Conservation (phyloP, 2,329 filamentous ascomycete genomes). For the Dactylellina drechsleri region DNA sequence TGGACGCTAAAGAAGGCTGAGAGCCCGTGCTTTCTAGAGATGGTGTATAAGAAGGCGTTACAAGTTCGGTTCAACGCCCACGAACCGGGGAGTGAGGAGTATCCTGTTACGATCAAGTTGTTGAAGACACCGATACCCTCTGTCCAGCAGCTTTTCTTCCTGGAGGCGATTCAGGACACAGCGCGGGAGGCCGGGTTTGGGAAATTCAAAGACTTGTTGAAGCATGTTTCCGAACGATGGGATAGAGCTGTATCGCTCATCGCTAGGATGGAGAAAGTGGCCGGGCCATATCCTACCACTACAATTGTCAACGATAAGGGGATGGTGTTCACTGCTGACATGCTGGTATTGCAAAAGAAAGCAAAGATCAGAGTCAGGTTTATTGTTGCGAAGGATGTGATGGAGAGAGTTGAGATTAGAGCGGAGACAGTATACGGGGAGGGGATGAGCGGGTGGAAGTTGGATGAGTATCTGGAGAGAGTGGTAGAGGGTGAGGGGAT, state of each 20-base stretch:
- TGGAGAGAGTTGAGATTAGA: conserved; percentile 68
- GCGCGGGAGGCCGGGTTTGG: conserved; percentile 69
- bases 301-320: conserved; percentile 72
- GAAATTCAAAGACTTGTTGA: conserved; percentile 70
- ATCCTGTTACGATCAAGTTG: conserved; percentile 24
- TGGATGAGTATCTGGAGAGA: conserved; percentile 75
- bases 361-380: conserved; percentile 73
- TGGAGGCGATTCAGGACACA: conserved; percentile 66
- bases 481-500: conserved; percentile 59
- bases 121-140: conserved; percentile 26
- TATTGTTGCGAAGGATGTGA: conserved; percentile 64
- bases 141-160: conserved; percentile 37
- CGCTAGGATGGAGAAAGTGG: conserved; percentile 71
- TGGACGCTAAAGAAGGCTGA: conserved; percentile 58
- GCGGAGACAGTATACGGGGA: conserved; percentile 80
- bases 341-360: conserved; percentile 75
- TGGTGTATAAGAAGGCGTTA: conserved; percentile 68
- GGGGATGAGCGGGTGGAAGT: conserved; percentile 77
- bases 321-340: conserved; percentile 70
- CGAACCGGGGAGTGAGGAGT: conserved; percentile 14
- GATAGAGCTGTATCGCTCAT: conserved; percentile 71
- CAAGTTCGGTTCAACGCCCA: conserved; percentile 39
- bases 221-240: conserved; percentile 72
- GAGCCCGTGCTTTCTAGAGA: conserved; percentile 73
- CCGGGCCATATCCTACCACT: conserved; percentile 73